These are phyloP conservation scores for Phytophthora cactorum DNA, from an alignment of 352 stramenopile species.

Conservation along the genomic window DNA sequence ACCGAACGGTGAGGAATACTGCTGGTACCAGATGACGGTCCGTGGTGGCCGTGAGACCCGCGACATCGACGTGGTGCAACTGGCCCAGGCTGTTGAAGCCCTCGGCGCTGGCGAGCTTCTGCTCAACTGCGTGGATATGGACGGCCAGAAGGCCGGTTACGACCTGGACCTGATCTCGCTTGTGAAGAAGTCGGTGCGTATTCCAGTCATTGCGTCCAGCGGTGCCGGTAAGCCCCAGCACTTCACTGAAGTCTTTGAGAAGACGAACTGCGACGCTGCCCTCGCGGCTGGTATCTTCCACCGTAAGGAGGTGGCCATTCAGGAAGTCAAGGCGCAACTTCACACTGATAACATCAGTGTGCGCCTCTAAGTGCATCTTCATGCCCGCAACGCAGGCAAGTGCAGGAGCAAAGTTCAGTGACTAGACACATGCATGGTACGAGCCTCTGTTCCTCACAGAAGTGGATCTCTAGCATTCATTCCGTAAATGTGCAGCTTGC, in stretches of 20 bases:
- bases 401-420: neutral
- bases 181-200: constrained; percentile 91
- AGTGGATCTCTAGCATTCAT: constrained; percentile 7
- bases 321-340: constrained; percentile 94
- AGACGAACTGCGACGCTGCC: constrained; percentile 93
- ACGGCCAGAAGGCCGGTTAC: constrained; percentile 96
- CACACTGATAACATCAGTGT: constrained; percentile 71
- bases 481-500: neutral
- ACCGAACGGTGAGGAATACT: constrained; percentile 94
- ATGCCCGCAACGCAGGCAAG: constrained; percentile 7
- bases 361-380: constrained; percentile 45
- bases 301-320: constrained; percentile 95
- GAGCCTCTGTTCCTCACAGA: constrained; percentile 4
- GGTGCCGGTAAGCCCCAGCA: constrained; percentile 94
- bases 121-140: constrained; percentile 99
- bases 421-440: neutral
- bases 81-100: constrained; percentile 89
- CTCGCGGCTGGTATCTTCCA: constrained; percentile 99
- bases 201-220: constrained; percentile 98
- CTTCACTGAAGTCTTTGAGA: constrained; percentile 96
- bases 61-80: constrained; percentile 86
- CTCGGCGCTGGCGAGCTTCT: constrained; percentile 98
- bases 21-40: constrained; percentile 98
- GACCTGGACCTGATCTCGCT: constrained; percentile 66
- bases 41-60: constrained; percentile 94